Evolutionary conservation across 495 filamentous ascomycete genomes (phyloP).

Genomic region (Zalerion maritima): DNA sequence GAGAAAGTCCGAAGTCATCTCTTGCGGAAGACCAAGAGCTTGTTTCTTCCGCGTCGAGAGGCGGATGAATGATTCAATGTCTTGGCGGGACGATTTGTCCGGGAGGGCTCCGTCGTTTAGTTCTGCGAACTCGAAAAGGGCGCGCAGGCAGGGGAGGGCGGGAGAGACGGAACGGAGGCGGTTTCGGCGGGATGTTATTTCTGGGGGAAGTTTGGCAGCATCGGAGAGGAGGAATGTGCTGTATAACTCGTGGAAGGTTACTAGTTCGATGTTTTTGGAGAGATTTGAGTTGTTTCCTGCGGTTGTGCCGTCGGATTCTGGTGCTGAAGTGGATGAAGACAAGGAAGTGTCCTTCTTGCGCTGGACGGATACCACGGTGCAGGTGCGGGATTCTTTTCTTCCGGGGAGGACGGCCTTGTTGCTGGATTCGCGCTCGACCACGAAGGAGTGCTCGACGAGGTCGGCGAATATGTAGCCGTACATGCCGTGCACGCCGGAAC

Average conservation of each 20-base stretch:
- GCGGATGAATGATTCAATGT: conserved; percentile 57
- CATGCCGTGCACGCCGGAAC: conserved; percentile 71
- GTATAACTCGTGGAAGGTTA: conserved; percentile 84
- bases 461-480: conserved; percentile 95
- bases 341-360: conserved; percentile 60
- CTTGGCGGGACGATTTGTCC: conserved; percentile 32
- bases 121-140: conserved; percentile 64
- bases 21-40: conserved; percentile 59
- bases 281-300: too few relatives aligned
- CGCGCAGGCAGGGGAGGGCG: conserved; percentile 64
- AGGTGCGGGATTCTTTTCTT: conserved; percentile 72
- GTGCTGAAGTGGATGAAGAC: too few relatives aligned
- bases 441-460: conserved; percentile 72
- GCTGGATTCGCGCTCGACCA: conserved; percentile 69
- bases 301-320: too few relatives aligned
- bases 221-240: conserved; percentile 62
- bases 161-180: conserved; percentile 63
- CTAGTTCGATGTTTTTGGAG: conserved; percentile 67
- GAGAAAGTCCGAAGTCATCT: conserved; percentile 65
- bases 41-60: conserved; percentile 62
- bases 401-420: conserved; percentile 52
- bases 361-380: conserved; percentile 54
- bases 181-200: conserved; percentile 48
- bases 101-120: conserved; percentile 37
- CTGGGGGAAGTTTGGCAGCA: conserved; percentile 54